Evolutionary conservation across 2,329 filamentous ascomycete genomes (phyloP), one percentile per base, ranked within the genome.

Genomic region (Exserohilum turcica): DNA sequence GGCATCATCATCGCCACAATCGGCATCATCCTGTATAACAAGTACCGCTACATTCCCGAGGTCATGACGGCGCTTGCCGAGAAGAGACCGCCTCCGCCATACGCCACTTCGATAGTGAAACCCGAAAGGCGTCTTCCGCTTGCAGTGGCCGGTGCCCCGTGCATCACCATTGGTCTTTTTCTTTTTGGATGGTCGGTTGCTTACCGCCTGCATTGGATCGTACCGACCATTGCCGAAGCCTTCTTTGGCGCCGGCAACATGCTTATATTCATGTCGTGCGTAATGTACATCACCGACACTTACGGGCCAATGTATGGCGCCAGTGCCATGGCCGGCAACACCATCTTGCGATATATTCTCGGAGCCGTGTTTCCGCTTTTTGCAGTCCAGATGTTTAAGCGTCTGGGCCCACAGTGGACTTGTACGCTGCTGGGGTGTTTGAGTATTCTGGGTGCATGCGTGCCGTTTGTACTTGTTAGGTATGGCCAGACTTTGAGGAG

Each of bases 321-420:
- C 0, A 85, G 81, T 52, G 84, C 84, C 0, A 74, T 82, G 43
- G 84, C 82, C 6, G 85, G 86, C 1, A 87, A 86, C 55, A 80
- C 81, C 1, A 72, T 88, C 9, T 74, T 82, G 1, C 72, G 85
- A 19, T 88, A 86, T 56, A 68, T 70, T 0, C 76, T 86, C 6
- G 82, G 81, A 0, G 82, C 79, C 1, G 80, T 77, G 0, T 87
- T 88, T 48, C 85, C 85, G 0, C 66, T 88, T 0, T 88, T 87
- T 58, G 82, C 83, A 0, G 71, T 87, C 1, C 82, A 85, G 54
- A 68, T 67, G 56, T 61, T 56, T n/a, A 43, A 39, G 6, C 9
- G 36, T 3, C 12, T 61, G 3, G 54, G 54, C 2, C 35, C 48
- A 6, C 45, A 58, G 6, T 62, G 56, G 54, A 48, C 54, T 10